These are phyloP conservation scores for Thermothelomyces thermophilus DNA, from an alignment of 2,329 filamentous ascomycete species.

Conservation along the genomic window DNA sequence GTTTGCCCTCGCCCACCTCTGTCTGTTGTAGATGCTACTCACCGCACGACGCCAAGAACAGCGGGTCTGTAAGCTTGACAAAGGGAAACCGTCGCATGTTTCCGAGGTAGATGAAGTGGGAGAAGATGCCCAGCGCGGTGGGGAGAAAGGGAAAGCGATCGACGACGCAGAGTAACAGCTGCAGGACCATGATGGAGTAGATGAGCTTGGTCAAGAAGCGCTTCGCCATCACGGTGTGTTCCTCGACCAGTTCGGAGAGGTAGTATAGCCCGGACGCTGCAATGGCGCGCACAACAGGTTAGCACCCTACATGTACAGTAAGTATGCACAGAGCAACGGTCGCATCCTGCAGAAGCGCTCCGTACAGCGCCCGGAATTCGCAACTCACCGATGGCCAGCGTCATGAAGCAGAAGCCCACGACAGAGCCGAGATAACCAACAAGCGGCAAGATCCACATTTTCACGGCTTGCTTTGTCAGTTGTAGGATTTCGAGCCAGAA, in stretches of 20 bases:
- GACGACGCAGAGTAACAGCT: conserved; percentile 67
- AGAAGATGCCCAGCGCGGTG: conserved; percentile 67
- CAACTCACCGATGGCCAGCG: conserved; percentile 76
- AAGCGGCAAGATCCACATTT: conserved; percentile 92
- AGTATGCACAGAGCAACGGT: no score
- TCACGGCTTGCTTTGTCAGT: conserved; percentile 26
- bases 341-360: neutral
- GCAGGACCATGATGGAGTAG: conserved; percentile 69
- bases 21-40: no score
- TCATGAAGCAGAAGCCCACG: conserved; percentile 88
- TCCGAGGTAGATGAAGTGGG: conserved; percentile 79
- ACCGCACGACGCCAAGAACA: conserved; percentile 82
- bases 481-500: conserved; percentile 8
- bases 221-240: conserved; percentile 90
- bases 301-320: neutral
- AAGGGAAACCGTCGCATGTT: conserved; percentile 71
- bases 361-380: neutral
- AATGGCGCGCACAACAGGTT: neutral
- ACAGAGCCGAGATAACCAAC: conserved; percentile 83
- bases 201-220: conserved; percentile 80
- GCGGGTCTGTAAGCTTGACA: conserved; percentile 78
- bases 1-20: no score
- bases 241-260: conserved; percentile 93
- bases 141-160: conserved; percentile 79
- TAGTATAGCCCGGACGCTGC: conserved; percentile 96